Evolutionary conservation across 768 basidiomycete genomes (phyloP).

Genomic region (Panus rudis): DNA sequence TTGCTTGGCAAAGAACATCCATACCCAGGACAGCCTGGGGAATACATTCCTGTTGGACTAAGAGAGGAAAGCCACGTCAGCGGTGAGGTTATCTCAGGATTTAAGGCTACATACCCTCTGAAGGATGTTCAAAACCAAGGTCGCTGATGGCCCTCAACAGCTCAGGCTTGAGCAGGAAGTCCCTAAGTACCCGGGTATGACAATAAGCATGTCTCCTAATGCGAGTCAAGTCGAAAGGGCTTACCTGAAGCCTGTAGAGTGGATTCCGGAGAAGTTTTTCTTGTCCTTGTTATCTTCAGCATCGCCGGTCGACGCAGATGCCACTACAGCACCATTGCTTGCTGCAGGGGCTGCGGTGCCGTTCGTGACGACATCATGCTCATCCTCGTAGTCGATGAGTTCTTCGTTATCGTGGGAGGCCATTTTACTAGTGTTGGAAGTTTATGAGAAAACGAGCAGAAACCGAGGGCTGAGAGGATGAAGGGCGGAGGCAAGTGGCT

Average conservation of each 20-base stretch:
- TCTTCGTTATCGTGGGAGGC: constrained; percentile 84
- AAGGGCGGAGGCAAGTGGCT: constrained; percentile 20
- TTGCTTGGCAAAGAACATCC: constrained; percentile 99
- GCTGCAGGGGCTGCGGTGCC: constrained; percentile 40
- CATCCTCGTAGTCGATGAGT: constrained; percentile 92
- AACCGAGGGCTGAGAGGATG: constrained; percentile 20
- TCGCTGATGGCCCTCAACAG: constrained; percentile 96
- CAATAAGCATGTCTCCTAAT: not conserved
- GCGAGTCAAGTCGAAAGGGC: not conserved
- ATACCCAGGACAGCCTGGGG: constrained; percentile 99
- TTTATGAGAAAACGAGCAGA: constrained; percentile 4
- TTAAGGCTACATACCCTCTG: constrained; percentile 77
- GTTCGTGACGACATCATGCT: constrained; percentile 69
- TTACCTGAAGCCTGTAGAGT: constrained; percentile 98
- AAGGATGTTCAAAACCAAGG: constrained; percentile 99
- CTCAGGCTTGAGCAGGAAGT: constrained; percentile 97
- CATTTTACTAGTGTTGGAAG: constrained; percentile 38
- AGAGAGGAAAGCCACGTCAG: constrained; percentile 3
- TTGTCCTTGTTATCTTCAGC: constrained; percentile 66
- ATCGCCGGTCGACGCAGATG: constrained; percentile 46
- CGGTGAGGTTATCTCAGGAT: not conserved
- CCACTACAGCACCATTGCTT: constrained; percentile 41
- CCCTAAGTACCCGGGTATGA: constrained; percentile 49
- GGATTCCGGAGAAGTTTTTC: constrained; percentile 99
- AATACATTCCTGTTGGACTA: constrained; percentile 99